These are phyloP conservation scores for Aspergillus diversus DNA, from an alignment of 495 filamentous ascomycete species.

Conservation along the genomic window DNA sequence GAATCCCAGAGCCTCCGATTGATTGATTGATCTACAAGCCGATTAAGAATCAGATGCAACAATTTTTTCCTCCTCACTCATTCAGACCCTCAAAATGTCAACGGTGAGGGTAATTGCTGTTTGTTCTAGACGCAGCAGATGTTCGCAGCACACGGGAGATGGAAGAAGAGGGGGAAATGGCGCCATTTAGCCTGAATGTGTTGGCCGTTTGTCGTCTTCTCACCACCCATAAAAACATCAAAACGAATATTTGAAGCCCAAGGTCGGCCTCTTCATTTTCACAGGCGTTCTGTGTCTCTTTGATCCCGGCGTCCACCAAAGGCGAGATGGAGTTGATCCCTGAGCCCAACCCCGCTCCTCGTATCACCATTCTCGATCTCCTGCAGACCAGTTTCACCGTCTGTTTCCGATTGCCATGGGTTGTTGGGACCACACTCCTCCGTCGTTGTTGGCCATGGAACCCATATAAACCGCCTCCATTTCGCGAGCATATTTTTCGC, in stretches of 20 bases:
- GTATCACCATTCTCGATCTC: constrained; percentile 9
- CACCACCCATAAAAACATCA: no score
- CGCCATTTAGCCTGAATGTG: background rate
- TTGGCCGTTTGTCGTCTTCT: background rate
- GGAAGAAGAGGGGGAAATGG: background rate
- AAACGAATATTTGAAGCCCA: no score
- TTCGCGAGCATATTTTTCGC: constrained; percentile 25
- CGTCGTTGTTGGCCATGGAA: constrained; percentile 22
- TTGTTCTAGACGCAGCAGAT: background rate
- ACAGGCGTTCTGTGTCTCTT: no score
- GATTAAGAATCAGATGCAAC: background rate
- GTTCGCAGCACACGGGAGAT: background rate
- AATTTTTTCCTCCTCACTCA: background rate
- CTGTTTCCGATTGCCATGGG: constrained; percentile 23
- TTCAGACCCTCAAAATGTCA: no score
- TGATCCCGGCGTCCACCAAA: no score
- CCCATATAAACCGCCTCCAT: constrained; percentile 20
- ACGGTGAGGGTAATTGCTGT: background rate
- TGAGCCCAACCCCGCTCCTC: constrained; percentile 19
- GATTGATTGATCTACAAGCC: no score
- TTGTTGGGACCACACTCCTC: constrained; percentile 16
- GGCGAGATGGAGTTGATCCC: constrained; percentile 12
- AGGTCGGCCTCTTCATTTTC: no score
- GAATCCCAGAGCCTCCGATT: no score
- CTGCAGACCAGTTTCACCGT: constrained; percentile 15